These are phyloP conservation scores for Hemileccinum impolitum DNA, from an alignment of 768 basidiomycete species.

Conservation along the genomic window DNA sequence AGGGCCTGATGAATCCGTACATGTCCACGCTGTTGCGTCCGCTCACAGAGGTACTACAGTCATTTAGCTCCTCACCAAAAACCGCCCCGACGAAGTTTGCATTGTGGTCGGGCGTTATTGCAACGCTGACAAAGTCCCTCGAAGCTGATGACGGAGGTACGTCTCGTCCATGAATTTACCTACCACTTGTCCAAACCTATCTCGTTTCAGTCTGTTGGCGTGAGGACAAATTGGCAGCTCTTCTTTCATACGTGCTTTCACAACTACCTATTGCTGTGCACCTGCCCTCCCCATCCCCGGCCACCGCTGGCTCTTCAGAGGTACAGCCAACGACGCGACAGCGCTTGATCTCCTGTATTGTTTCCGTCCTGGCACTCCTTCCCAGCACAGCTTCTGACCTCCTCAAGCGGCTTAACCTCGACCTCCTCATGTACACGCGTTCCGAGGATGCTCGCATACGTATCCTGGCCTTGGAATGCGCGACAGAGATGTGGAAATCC, in stretches of 20 bases:
- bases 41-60: slow-evolving; percentile 58
- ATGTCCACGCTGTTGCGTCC: slow-evolving; percentile 73
- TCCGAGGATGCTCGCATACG: slow-evolving; percentile 74
- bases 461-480: slow-evolving; percentile 63
- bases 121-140: slow-evolving; percentile 66
- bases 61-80: slow-evolving; percentile 35
- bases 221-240: slow-evolving; percentile 67
- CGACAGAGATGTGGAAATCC: slow-evolving; percentile 70
- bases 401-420: slow-evolving; percentile 79
- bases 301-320: background rate
- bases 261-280: slow-evolving; percentile 58
- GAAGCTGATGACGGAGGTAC: slow-evolving; percentile 77
- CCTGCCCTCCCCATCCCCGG: slow-evolving; percentile 12
- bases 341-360: slow-evolving; percentile 15
- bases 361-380: slow-evolving; percentile 15
- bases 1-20: slow-evolving; percentile 91
- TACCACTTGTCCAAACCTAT: background rate
- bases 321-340: background rate
- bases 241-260: slow-evolving; percentile 55
- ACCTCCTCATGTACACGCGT: slow-evolving; percentile 84
- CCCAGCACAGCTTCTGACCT: slow-evolving; percentile 31
- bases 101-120: slow-evolving; percentile 64
- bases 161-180: slow-evolving; percentile 17
- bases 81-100: slow-evolving; percentile 30
- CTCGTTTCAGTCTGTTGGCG: slow-evolving; percentile 76